phyloP scores from a whole-genome alignment of 2,329 filamentous ascomycete species.

The Hymenoscyphus albidus region DNA sequence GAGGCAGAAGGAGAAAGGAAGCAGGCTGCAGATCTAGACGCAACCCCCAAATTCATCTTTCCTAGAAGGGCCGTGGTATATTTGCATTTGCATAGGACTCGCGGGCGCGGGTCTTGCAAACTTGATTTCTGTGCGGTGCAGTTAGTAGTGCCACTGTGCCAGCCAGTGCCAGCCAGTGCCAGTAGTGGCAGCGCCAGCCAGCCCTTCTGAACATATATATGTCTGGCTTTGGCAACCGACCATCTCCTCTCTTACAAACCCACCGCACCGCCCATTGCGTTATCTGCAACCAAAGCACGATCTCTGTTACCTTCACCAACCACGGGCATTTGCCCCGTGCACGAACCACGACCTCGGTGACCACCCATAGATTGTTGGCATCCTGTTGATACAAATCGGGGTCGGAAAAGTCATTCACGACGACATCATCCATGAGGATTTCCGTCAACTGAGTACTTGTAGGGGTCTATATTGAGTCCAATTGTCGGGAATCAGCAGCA shows the following conservation, averaged over 20 bases:
- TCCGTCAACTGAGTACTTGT: background rate
- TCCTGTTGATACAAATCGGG: too few species aligned
- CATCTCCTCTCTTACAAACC: background rate
- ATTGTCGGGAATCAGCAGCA: too few species aligned
- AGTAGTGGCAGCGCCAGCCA: too few species aligned
- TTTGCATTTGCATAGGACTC: background rate
- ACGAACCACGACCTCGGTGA: background rate
- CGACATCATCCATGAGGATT: slow-evolving; percentile 1
- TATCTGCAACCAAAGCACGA: slow-evolving; percentile 15
- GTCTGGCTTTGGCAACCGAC: slow-evolving; percentile 1
- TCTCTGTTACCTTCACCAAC: background rate
- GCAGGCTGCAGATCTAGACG: background rate
- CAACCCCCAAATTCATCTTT: background rate
- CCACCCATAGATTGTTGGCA: too few species aligned
- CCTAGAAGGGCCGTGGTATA: background rate
- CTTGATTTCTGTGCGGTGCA: background rate
- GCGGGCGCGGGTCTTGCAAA: background rate
- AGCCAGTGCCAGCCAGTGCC: too few species aligned
- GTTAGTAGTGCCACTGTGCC: too few species aligned
- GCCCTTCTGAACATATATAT: background rate
- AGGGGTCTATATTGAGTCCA: background rate
- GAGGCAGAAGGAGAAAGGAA: slow-evolving; percentile 1
- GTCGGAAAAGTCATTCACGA: background rate
- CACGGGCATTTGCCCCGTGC: slow-evolving; percentile 6
- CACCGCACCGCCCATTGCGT: slow-evolving; percentile 8